Evolutionary conservation across 495 filamentous ascomycete species (phyloP).

Genomic region (Penicillium ucsense): DNA sequence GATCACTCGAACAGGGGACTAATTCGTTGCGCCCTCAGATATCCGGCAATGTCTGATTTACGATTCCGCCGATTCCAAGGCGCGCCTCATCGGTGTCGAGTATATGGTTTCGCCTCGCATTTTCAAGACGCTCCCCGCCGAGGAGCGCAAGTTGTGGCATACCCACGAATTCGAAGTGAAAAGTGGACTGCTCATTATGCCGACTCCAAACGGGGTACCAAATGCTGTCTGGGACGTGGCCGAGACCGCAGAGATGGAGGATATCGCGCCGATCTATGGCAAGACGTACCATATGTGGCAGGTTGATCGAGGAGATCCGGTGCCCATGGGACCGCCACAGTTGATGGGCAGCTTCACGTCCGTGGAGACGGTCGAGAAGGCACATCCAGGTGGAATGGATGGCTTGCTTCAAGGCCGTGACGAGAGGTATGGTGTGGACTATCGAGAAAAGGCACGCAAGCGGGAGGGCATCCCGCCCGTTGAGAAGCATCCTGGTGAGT

Average conservation of each 20-base stretch:
- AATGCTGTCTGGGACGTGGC: slow-evolving; percentile 57
- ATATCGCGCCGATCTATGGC: slow-evolving; percentile 64
- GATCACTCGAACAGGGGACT: neutral
- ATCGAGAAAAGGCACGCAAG: slow-evolving; percentile 49
- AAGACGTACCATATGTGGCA: slow-evolving; percentile 91
- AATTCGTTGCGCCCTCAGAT: slow-evolving; percentile 25
- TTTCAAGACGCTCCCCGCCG: slow-evolving; percentile 50
- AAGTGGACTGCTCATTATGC: slow-evolving; percentile 79
- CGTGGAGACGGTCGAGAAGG: slow-evolving; percentile 44
- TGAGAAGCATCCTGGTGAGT: slow-evolving; percentile 45
- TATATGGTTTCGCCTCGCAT: slow-evolving; percentile 79
- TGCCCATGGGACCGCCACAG: slow-evolving; percentile 66
- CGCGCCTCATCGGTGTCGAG: slow-evolving; percentile 75
- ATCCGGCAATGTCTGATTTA: slow-evolving; percentile 82
- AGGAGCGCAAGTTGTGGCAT: slow-evolving; percentile 72
- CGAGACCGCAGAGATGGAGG: slow-evolving; percentile 72
- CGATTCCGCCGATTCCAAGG: slow-evolving; percentile 53
- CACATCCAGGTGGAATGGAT: slow-evolving; percentile 50
- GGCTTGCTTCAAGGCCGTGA: slow-evolving; percentile 55
- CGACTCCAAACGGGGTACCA: slow-evolving; percentile 48
- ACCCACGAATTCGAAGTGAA: slow-evolving; percentile 82
- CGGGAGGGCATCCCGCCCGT: slow-evolving; percentile 51
- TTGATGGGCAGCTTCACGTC: slow-evolving; percentile 68
- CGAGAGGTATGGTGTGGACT: slow-evolving; percentile 51
- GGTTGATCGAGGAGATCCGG: slow-evolving; percentile 64